These are phyloP conservation scores for Simplicillium sp. DNA, from an alignment of 2,329 filamentous ascomycete genomes.

Conservation along the genomic window DNA sequence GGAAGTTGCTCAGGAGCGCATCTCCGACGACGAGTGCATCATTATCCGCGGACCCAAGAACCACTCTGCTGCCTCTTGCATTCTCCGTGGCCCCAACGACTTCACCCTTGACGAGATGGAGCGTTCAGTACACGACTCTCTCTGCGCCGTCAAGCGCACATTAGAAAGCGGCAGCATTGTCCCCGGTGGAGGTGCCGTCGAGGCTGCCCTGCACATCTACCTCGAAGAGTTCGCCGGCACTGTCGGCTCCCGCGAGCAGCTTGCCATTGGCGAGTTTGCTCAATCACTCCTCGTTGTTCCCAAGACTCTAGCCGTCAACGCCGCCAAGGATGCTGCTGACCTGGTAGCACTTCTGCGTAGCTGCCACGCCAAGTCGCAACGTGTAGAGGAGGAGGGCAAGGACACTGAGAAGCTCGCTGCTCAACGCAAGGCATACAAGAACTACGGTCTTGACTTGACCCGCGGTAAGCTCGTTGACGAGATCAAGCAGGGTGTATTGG, in stretches of 20 bases:
- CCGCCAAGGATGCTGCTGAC: slow-evolving; percentile 91
- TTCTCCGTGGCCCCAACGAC: slow-evolving; percentile 91
- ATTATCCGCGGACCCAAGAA: slow-evolving; percentile 92
- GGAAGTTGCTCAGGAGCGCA: slow-evolving; percentile 95
- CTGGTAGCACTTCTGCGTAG: slow-evolving; percentile 92
- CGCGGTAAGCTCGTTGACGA: slow-evolving; percentile 89
- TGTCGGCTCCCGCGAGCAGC: slow-evolving; percentile 91
- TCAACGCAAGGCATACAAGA: slow-evolving; percentile 95
- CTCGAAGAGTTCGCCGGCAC: slow-evolving; percentile 97
- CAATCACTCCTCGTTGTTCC: slow-evolving; percentile 89
- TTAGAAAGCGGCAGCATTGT: slow-evolving; percentile 95
- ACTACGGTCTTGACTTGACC: slow-evolving; percentile 87
- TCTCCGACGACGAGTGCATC: slow-evolving; percentile 98
- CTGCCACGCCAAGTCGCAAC: slow-evolving; percentile 87
- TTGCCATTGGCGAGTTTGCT: slow-evolving; percentile 95
- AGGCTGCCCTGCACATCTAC: slow-evolving; percentile 99
- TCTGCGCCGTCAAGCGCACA: slow-evolving; percentile 94
- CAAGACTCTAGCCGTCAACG: slow-evolving; percentile 94
- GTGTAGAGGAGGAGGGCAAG: slow-evolving; percentile 71
- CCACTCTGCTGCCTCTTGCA: slow-evolving; percentile 89
- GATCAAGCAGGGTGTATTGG: slow-evolving; percentile 88
- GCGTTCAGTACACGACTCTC: slow-evolving; percentile 91
- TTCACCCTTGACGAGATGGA: slow-evolving; percentile 99
- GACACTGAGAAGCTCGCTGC: slow-evolving; percentile 85
- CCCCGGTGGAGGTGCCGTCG: slow-evolving; percentile 89